A percentile compares a stretch with the other conserved stretches of the same genome.
These are phyloP conservation scores for Penstemon davidsonii DNA, from an alignment of 257 asterid genomes.

Conservation along the genomic window DNA sequence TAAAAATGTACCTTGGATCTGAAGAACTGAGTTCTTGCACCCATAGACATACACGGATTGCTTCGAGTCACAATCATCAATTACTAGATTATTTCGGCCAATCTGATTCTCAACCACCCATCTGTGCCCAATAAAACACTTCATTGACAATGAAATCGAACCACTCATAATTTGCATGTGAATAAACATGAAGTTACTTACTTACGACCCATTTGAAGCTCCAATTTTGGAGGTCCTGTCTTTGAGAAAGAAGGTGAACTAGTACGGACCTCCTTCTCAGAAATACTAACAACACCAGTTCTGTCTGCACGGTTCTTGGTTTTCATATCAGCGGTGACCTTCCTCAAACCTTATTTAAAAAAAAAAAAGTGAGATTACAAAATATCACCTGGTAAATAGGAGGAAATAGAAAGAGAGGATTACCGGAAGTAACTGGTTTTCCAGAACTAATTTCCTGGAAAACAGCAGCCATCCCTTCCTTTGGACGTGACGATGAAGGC, in stretches of 20 bases:
- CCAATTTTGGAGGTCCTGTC: conserved; percentile 87
- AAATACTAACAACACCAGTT: conserved; percentile 57
- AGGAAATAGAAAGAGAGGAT: conserved; percentile 20
- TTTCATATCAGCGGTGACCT: conserved; percentile 96
- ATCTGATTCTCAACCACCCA: conserved; percentile 98
- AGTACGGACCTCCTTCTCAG: conserved; percentile 58
- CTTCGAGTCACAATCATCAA: conserved; percentile 89
- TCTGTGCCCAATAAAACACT: conserved; percentile 44
- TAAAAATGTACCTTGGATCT: conserved; percentile 59
- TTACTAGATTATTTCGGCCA: conserved; percentile 76
- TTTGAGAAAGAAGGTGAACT: conserved; percentile 61
- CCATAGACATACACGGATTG: conserved; percentile 87
- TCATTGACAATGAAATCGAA: conserved; percentile 19
- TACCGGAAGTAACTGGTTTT: conserved; percentile 78
- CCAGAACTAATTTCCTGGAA: conserved; percentile 87
- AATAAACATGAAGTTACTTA: conserved; percentile 46
- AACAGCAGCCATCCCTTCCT: conserved; percentile 92
- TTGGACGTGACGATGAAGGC: conserved; percentile 81
- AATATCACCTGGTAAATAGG: neutral
- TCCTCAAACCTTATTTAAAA: conserved; percentile 63
- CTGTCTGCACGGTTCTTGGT: conserved; percentile 83
- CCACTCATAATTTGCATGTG: conserved; percentile 9
- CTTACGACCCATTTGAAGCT: conserved; percentile 99
- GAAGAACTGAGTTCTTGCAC: conserved; percentile 79
- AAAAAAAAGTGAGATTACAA: conserved; percentile 13